phyloP scores from a whole-genome alignment of 371 early-diverging fungal genomes.

The Zancudomyces culisetae region DNA sequence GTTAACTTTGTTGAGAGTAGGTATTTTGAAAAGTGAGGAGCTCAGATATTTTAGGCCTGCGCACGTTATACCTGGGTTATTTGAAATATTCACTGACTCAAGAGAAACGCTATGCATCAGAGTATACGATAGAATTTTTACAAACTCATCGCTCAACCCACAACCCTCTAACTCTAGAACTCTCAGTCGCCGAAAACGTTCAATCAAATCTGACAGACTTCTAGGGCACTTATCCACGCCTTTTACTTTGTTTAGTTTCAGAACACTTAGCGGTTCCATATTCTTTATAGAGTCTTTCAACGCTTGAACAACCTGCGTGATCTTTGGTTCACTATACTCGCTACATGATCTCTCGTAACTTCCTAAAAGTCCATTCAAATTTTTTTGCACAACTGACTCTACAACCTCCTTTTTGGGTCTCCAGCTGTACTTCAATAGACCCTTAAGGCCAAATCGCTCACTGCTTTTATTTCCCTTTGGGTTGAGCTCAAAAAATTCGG shows the following conservation, averaged over 20 bases:
- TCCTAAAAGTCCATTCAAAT: not conserved
- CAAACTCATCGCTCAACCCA: not conserved
- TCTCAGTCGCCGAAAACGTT: not conserved
- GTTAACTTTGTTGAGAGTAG: not conserved
- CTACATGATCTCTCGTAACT: not conserved
- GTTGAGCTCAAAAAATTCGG: not conserved
- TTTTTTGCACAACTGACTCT: not conserved
- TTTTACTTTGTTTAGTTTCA: not conserved
- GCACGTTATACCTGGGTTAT: not conserved
- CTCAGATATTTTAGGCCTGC: not conserved
- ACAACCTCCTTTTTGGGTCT: not conserved
- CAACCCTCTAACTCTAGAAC: not conserved
- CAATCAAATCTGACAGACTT: not conserved
- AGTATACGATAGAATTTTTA: not conserved
- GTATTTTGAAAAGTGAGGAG: not conserved
- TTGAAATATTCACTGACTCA: not conserved
- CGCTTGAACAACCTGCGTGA: not conserved
- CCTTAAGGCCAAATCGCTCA: not conserved
- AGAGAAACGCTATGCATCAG: not conserved
- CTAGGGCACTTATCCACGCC: not conserved
- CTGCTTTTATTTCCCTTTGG: not conserved
- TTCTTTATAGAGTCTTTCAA: not conserved
- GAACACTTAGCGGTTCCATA: not conserved
- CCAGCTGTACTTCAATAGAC: not conserved
- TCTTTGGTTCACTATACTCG: not conserved